phyloP scores from a whole-genome alignment of 2,329 filamentous ascomycete genomes.

The Xylaria digitata region DNA sequence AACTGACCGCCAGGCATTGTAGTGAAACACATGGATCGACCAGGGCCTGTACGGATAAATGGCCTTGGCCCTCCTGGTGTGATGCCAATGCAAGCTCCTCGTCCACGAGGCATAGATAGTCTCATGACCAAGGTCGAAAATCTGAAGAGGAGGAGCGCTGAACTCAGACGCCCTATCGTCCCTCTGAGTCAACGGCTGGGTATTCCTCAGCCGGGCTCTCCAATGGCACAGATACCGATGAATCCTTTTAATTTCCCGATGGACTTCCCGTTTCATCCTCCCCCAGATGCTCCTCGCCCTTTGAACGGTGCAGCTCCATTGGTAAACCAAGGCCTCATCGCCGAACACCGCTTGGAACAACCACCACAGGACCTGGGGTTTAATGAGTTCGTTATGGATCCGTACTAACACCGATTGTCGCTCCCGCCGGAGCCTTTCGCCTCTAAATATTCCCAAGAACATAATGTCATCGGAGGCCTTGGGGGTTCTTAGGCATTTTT shows the following conservation, averaged over 20 bases:
- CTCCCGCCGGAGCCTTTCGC: no score
- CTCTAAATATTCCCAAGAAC: background rate
- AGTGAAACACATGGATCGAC: conserved; percentile 15
- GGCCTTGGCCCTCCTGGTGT: background rate
- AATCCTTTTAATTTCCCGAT: conserved; percentile 7
- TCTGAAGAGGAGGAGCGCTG: conserved; percentile 11
- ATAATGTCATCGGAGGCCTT: background rate
- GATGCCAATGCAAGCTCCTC: background rate
- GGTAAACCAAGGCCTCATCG: background rate
- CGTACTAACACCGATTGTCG: background rate
- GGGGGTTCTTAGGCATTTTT: background rate
- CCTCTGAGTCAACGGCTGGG: background rate
- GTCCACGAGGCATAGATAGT: conserved; percentile 1
- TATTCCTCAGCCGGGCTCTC: background rate
- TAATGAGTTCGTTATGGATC: background rate
- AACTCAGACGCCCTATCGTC: background rate
- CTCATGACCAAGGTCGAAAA: conserved; percentile 22
- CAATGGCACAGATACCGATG: background rate
- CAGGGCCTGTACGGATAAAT: background rate
- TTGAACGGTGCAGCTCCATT: background rate
- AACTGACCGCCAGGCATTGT: background rate
- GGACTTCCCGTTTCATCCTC: conserved; percentile 16
- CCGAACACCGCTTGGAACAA: background rate
- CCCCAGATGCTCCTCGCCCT: background rate
- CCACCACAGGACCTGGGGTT: background rate